Conservation (phyloP, 2,329 filamentous ascomycete genomes). For the Verticillium zaregamsianum region DNA sequence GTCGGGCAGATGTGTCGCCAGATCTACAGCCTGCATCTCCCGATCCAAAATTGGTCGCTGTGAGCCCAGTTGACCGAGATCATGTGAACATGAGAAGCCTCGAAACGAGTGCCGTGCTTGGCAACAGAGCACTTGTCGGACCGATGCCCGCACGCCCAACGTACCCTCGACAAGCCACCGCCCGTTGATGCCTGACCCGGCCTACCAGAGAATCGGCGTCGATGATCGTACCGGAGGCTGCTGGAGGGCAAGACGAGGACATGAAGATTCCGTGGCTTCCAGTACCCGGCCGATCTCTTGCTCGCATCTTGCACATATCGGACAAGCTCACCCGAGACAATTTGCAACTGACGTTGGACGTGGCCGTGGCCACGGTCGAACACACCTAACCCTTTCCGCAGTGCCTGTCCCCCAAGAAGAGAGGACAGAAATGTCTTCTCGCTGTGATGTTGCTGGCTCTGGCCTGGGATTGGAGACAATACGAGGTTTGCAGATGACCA, state of each 20-base stretch:
- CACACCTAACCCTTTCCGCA: not conserved
- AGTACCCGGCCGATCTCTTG: not conserved
- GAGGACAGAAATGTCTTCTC: not conserved
- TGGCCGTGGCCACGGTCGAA: not conserved
- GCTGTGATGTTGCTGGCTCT: not conserved
- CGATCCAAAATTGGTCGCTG: not conserved
- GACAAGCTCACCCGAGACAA: not conserved
- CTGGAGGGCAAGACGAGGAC: not conserved
- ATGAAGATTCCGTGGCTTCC: not conserved
- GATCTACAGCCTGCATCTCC: not conserved
- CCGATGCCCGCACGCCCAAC: not conserved
- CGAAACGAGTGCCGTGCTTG: not conserved
- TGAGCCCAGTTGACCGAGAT: not conserved
- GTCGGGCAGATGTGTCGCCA: not conserved
- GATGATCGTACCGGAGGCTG: not conserved
- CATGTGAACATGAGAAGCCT: not conserved
- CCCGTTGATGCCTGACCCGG: not conserved
- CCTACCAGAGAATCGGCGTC: not conserved
- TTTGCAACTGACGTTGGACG: not conserved
- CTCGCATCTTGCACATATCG: not conserved
- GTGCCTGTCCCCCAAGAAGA: not conserved
- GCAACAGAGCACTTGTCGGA: not conserved
- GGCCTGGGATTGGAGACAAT: conserved; percentile 1
- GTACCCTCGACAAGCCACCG: not conserved
- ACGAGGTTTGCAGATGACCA: not conserved